These are phyloP conservation scores for Saccharomyces uvarum DNA, from an alignment of 1,139 yeast species.

Conservation along the genomic window DNA sequence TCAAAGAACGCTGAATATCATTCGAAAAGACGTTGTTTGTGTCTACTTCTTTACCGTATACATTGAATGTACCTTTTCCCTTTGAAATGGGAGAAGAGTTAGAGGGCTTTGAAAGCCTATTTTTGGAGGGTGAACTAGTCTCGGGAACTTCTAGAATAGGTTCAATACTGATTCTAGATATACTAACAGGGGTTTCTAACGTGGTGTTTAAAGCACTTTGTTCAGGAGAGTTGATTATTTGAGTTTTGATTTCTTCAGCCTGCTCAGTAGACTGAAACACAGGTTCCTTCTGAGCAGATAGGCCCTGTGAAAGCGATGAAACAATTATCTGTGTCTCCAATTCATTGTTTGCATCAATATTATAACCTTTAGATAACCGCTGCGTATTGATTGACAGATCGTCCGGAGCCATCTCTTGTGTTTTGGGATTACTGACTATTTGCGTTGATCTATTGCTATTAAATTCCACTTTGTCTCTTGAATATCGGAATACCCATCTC, in stretches of 20 bases:
- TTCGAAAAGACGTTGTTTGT: background rate
- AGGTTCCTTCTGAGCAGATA: conserved; percentile 1
- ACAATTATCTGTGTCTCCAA: conserved; percentile 10
- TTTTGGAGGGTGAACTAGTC: conserved; percentile 19
- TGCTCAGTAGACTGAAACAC: conserved; percentile 1
- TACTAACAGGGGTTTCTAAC: conserved; percentile 7
- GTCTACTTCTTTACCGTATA: background rate
- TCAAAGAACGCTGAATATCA: background rate
- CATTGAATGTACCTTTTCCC: background rate
- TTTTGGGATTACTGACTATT: conserved; percentile 8
- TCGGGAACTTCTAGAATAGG: conserved; percentile 16
- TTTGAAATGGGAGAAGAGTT: conserved; percentile 8
- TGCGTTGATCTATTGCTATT: conserved; percentile 16
- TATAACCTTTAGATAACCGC: background rate
- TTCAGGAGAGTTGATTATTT: conserved; percentile 11
- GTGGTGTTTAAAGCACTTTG: conserved; percentile 3
- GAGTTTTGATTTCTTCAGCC: conserved; percentile 6
- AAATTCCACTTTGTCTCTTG: conserved; percentile 5
- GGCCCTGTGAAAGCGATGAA: conserved; percentile 1
- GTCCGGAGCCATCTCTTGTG: conserved; percentile 8
- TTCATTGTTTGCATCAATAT: background rate
- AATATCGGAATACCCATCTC: conserved; percentile 12
- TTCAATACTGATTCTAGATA: conserved; percentile 5
- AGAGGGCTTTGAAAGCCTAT: conserved; percentile 2
- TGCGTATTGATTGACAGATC: background rate